Conservation (phyloP, 2,329 filamentous ascomycete species). For the Verticillium nubilum region DNA sequence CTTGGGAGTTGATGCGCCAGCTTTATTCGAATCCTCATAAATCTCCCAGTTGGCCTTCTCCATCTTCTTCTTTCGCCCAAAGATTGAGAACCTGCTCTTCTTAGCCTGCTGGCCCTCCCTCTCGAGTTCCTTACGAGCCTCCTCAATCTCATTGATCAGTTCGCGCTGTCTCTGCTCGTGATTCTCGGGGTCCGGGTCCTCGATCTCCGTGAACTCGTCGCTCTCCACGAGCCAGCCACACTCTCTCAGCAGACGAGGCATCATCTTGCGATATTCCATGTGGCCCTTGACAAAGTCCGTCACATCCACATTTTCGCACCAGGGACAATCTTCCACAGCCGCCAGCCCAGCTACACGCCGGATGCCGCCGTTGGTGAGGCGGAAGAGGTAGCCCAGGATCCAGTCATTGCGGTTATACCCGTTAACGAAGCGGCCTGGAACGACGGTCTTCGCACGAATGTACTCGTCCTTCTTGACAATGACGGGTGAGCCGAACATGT, state of each 20-base stretch:
- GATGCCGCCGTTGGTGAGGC: conserved; percentile 87
- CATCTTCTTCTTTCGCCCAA: conserved; percentile 69
- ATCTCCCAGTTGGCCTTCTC: conserved; percentile 92
- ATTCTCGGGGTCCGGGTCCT: conserved; percentile 94
- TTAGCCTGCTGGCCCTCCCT: conserved; percentile 63
- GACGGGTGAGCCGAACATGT: conserved; percentile 86
- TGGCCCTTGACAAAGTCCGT: conserved; percentile 83
- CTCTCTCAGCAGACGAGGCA: conserved; percentile 80
- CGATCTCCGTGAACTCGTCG: conserved; percentile 93
- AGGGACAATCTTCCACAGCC: conserved; percentile 68
- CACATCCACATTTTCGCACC: conserved; percentile 84
- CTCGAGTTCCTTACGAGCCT: conserved; percentile 82
- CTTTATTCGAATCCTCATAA: conserved; percentile 63
- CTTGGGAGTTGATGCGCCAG: conserved; percentile 26
- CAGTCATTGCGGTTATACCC: conserved; percentile 93
- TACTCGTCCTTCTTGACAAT: conserved; percentile 92
- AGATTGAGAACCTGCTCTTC: conserved; percentile 61
- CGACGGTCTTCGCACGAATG: conserved; percentile 71
- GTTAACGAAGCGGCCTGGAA: conserved; percentile 90
- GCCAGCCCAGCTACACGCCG: conserved; percentile 81
- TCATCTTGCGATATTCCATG: conserved; percentile 92
- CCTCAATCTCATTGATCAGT: conserved; percentile 93
- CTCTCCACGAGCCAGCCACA: conserved; percentile 89
- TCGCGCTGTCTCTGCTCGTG: conserved; percentile 83
- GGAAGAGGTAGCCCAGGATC: conserved; percentile 95